These are phyloP conservation scores for Silene noctiflora DNA, from an alignment of 179 eudicot genomes.

Conservation along the genomic window DNA sequence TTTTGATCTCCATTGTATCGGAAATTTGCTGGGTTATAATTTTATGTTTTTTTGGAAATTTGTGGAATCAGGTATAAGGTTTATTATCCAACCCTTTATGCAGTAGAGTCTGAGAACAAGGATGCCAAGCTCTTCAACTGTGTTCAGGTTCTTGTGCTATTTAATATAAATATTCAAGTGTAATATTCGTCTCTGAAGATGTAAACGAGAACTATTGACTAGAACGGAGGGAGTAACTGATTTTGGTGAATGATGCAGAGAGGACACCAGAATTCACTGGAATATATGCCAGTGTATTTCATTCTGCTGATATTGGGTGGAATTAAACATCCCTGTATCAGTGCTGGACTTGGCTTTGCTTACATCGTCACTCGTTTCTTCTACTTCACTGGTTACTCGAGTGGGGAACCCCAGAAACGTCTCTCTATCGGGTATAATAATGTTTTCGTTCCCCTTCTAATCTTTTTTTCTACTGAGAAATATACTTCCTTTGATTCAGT, in stretches of 20 bases:
- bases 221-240: not conserved
- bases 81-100: slow-evolving; percentile 67
- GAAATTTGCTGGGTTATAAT: not conserved
- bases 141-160: slow-evolving; percentile 54
- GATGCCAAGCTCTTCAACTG: slow-evolving; percentile 93
- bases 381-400: slow-evolving; percentile 88
- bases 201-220: no score
- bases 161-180: no score
- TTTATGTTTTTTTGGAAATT: slow-evolving; percentile 2
- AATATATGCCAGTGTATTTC: slow-evolving; percentile 77
- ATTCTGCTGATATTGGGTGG: slow-evolving; percentile 69
- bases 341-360: slow-evolving; percentile 47
- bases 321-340: slow-evolving; percentile 58
- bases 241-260: slow-evolving; percentile 61
- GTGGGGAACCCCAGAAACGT: slow-evolving; percentile 75
- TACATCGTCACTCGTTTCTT: slow-evolving; percentile 57
- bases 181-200: no score
- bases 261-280: slow-evolving; percentile 97
- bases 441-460: not conserved
- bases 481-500: no score
- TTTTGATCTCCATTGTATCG: no score
- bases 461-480: not conserved
- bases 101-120: slow-evolving; percentile 82
- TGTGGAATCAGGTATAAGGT: slow-evolving; percentile 64
- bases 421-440: slow-evolving; percentile 52